A percentile compares a stretch with the other conserved stretches of the same genome.
Evolutionary conservation across 2,329 filamentous ascomycete genomes (phyloP).

Genomic region (Penicillium olsonii): DNA sequence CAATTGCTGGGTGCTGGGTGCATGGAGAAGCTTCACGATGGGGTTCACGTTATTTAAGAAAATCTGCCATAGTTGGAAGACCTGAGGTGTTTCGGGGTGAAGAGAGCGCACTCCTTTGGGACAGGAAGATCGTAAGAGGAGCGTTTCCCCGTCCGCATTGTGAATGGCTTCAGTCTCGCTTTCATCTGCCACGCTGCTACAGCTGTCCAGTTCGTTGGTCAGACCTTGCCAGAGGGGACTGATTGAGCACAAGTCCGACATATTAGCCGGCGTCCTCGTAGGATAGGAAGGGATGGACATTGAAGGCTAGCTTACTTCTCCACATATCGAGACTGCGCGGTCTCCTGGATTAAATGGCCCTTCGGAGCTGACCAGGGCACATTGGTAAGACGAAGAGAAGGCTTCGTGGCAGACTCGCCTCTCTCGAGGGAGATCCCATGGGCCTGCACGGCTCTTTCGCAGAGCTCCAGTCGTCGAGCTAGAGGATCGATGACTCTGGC

Average conservation of each 20-base stretch:
- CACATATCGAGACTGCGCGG: background rate
- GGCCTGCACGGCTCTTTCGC: background rate
- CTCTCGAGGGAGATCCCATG: background rate
- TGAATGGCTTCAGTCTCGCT: background rate
- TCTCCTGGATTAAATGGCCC: background rate
- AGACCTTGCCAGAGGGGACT: slow-evolving; percentile 1
- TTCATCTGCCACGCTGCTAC: background rate
- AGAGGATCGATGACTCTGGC: background rate
- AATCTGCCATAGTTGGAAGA: slow-evolving; percentile 60
- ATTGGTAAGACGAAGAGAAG: slow-evolving; percentile 1
- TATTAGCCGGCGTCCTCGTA: background rate
- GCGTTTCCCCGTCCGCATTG: slow-evolving; percentile 7
- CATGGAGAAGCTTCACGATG: slow-evolving; percentile 67
- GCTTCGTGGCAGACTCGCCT: background rate
- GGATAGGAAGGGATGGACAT: background rate
- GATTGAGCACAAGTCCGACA: background rate
- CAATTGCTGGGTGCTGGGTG: slow-evolving; percentile 64
- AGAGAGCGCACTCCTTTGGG: slow-evolving; percentile 1
- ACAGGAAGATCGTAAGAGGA: slow-evolving; percentile 9
- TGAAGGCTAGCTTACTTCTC: background rate
- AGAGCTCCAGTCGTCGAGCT: background rate
- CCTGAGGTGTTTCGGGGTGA: slow-evolving; percentile 25
- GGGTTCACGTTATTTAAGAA: slow-evolving; percentile 72
- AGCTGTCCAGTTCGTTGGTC: background rate
- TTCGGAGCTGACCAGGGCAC: background rate